Conservation (phyloP, 2,329 filamentous ascomycete genomes). For the Leptographium radiaticola region DNA sequence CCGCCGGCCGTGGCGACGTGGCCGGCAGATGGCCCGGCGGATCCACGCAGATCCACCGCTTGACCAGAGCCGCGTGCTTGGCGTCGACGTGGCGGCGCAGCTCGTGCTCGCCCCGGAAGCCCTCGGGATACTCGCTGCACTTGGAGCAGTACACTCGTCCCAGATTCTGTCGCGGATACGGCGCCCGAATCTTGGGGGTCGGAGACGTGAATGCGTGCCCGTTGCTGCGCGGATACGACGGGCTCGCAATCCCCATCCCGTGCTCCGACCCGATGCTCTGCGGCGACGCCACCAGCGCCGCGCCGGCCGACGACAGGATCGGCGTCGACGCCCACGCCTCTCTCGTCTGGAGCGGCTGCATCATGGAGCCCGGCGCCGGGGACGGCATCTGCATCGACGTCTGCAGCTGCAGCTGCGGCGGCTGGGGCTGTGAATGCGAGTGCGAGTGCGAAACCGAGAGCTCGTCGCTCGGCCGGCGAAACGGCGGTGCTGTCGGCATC, state of each 20-base stretch:
- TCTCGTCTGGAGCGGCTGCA: neutral
- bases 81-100: conserved; percentile 52
- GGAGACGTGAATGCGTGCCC: conserved; percentile 30
- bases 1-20: conserved; percentile 31
- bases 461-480: neutral
- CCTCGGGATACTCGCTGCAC: conserved; percentile 62
- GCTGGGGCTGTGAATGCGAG: neutral
- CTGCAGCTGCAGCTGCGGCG: neutral
- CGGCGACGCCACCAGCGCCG: conserved; percentile 19
- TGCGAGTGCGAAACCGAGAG: neutral
- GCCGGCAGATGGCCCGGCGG: conserved; percentile 21
- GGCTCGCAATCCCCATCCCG: conserved; percentile 22
- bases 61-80: conserved; percentile 48
- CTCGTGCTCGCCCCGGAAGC: conserved; percentile 80
- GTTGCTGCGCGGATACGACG: conserved; percentile 25
- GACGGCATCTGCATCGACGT: neutral
- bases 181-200: conserved; percentile 25
- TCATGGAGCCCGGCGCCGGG: neutral
- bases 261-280: conserved; percentile 22
- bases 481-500: neutral
- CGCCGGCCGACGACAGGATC: conserved; percentile 13
- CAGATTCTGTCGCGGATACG: conserved; percentile 37
- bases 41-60: conserved; percentile 46
- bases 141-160: conserved; percentile 54
- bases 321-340: conserved; percentile 5